Evolutionary conservation across 2,329 filamentous ascomycete genomes (phyloP).

Genomic region (Verticillium tricorpus): DNA sequence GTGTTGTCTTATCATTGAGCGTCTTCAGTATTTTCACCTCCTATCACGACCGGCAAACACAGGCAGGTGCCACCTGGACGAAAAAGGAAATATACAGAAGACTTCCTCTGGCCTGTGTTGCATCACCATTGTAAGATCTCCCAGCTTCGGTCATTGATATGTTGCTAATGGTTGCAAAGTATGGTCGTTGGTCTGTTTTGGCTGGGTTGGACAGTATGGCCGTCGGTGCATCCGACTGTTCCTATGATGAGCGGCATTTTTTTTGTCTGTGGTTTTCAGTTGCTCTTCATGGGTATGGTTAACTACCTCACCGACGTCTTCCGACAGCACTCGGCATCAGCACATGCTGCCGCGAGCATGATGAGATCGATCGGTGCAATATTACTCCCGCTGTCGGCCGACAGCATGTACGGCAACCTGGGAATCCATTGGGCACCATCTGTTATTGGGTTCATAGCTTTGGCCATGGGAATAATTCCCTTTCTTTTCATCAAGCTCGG

Average conservation of each 20-base stretch:
- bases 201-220: constrained; percentile 55
- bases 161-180: not conserved
- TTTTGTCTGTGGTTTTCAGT: constrained; percentile 57
- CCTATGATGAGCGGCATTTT: constrained; percentile 57
- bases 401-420: constrained; percentile 42
- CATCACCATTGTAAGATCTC: constrained; percentile 50
- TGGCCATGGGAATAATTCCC: constrained; percentile 46
- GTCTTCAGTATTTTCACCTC: constrained; percentile 21
- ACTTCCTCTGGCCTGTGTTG: constrained; percentile 46
- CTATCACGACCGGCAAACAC: constrained; percentile 19
- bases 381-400: constrained; percentile 52
- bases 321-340: constrained; percentile 26
- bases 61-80: constrained; percentile 23
- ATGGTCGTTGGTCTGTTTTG: constrained; percentile 49
- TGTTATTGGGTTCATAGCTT: constrained; percentile 44
- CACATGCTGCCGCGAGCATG: constrained; percentile 14
- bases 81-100: constrained; percentile 26
- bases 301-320: constrained; percentile 64
- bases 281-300: constrained; percentile 61
- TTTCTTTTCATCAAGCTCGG: constrained; percentile 52
- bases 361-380: constrained; percentile 14
- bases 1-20: constrained; percentile 16
- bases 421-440: constrained; percentile 45
- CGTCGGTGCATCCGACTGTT: constrained; percentile 43
- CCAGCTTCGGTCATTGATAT: constrained; percentile 12